Evolutionary conservation across 2,329 filamentous ascomycete genomes (phyloP), one percentile per base, ranked within the genome.

Genomic region (Aspergillus carbonarius): DNA sequence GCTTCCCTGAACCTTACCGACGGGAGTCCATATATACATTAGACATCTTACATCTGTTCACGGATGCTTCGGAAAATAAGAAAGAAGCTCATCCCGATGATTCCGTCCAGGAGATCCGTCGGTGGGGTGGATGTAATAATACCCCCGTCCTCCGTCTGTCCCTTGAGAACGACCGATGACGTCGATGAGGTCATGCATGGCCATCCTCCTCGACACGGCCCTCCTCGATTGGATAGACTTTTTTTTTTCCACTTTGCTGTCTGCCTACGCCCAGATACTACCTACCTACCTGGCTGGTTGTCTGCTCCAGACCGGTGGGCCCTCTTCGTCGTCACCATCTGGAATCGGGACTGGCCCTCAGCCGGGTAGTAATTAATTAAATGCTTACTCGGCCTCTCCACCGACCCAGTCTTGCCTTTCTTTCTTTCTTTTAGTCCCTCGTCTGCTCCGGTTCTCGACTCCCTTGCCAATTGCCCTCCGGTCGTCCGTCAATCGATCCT

Each of bases 101-200:
- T n/a, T n/a, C n/a, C n/a, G n/a, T 23, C 23, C 23, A 3, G 23
- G 5, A 23, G 23, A 23, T 23, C 23, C 23, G 5, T 23, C 23
- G 23, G 23, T 23, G 23, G 18, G 7, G 17, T 8, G 42, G 0
- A n/a, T 27, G 32, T n/a, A n/a, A n/a, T n/a, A n/a, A n/a, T n/a
- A n/a, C n/a, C n/a, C n/a, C n/a, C n/a, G n/a, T n/a, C n/a, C n/a
- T n/a, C n/a, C n/a, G n/a, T n/a, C n/a, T n/a, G n/a, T n/a, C n/a
- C n/a, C n/a, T n/a, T n/a, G n/a, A n/a, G n/a, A 25, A 25, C 25
- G 27, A 18, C 18, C 20, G 55, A 60, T 60, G 55, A 58, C 55
- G 58, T 60, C 34, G 42, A 57, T 32, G 25, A 52, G 20, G 32
- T 53, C 51, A 52, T 40, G 35, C n/a, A n/a, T n/a, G n/a, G n/a